Evolutionary conservation across 331 rosid genomes (phyloP), one percentile per base, ranked within the genome.

Genomic region (Stylosanthes scabra): DNA sequence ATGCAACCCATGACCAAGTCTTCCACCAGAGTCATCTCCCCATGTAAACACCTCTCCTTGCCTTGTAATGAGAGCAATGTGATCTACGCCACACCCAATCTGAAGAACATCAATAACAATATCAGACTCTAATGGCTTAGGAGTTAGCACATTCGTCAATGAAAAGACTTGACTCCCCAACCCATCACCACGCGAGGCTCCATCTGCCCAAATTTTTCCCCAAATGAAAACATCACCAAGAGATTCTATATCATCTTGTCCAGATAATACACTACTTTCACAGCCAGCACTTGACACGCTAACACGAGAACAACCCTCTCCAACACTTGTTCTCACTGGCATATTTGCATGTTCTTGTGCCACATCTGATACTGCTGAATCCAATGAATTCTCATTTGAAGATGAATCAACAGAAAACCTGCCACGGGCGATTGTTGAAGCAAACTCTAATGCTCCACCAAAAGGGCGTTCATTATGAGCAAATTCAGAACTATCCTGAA

Each of bases 21-120:
- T 85, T 76, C 99, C 99, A 1, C 97, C 97, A 58, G 84, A 88
- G 76, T 91, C 97, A 74, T 91, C 99, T 61, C 97, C 99, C 99
- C 97, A 95, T 10, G 97, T 90, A 76, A 95, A 95, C 83, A 90
- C 89, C 83, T 95, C 97, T 63, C 99, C 99, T 75, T 95, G 97
- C 86, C 92, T 87, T 57, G 99, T 95, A 37, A 90, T 92, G 3
- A 95, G 90, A 77, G 91, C 93, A 66, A 87, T 74, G 66, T 95
- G 99, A 55, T 84, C 74, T 16, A 77, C 93, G 57, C 97, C 97
- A 29, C 93, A 87, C 27, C 90, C 89, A 61, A 91, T 87, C 76
- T 88, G 93, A 55, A 87, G 88, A 74, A 88, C 99, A 82, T 95
- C 99, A 25, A 95, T 93, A 84, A 95, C 97, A 76, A 95, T 92